phyloP scores from a whole-genome alignment of 805 yeast species.

The Yarrowia bubula region DNA sequence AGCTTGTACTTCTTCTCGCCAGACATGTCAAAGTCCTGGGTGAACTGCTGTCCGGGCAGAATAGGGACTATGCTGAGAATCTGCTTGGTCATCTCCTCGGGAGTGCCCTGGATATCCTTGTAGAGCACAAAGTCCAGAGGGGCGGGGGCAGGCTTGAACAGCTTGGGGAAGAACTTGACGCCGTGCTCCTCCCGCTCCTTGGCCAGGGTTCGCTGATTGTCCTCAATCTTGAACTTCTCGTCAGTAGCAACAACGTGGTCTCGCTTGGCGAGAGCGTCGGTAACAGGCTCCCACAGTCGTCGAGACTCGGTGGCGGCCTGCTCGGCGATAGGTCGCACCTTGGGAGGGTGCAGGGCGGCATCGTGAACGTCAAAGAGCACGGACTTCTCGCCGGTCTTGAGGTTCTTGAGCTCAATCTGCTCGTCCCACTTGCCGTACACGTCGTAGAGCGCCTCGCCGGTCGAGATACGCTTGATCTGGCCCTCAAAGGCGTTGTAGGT shows the following conservation, averaged over 20 bases:
- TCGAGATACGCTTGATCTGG: slow-evolving; percentile 49
- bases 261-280: slow-evolving; percentile 73
- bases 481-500: slow-evolving; percentile 89
- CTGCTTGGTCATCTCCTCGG: slow-evolving; percentile 52
- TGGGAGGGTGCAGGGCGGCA: slow-evolving; percentile 57
- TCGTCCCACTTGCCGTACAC: slow-evolving; percentile 94
- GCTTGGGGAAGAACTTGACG: slow-evolving; percentile 73
- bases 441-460: slow-evolving; percentile 58
- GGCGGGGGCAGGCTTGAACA: slow-evolving; percentile 55
- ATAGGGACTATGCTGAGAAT: slow-evolving; percentile 72
- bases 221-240: slow-evolving; percentile 84
- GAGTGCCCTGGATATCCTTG: slow-evolving; percentile 57
- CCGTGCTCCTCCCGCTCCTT: slow-evolving; percentile 75
- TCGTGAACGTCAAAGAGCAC: slow-evolving; percentile 61
- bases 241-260: slow-evolving; percentile 83
- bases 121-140: slow-evolving; percentile 62
- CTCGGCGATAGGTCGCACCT: slow-evolving; percentile 71
- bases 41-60: slow-evolving; percentile 74
- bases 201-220: slow-evolving; percentile 73
- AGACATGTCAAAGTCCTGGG: slow-evolving; percentile 64
- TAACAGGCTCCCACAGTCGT: slow-evolving; percentile 76
- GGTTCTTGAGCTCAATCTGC: slow-evolving; percentile 63
- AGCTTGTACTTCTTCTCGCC: slow-evolving; percentile 53
- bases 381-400: slow-evolving; percentile 48
- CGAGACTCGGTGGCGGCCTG: slow-evolving; percentile 83